Base-by-base conservation (phyloP, 2,329 filamentous ascomycete genomes). In the Pseudogymnoascus sp. region DNA sequence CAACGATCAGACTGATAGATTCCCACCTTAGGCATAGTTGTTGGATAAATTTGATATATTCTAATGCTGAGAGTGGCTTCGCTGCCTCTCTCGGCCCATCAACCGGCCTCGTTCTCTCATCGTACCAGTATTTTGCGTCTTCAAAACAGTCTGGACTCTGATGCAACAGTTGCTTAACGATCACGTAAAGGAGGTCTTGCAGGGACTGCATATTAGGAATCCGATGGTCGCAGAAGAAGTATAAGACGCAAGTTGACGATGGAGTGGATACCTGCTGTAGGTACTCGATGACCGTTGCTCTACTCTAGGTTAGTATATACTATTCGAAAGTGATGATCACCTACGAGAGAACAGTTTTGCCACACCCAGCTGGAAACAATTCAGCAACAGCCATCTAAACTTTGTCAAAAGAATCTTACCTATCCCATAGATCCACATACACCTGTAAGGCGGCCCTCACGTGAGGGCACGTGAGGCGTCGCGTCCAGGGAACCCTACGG, bases 161-260 rank as follows among this genome's bases (percentile, higher is more conserved):
- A 33, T 63, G 35, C n/a, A 62, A 31, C 31, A 64, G 40, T 19
- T 64, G 63, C 40, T 62, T 61, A n/a, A 62, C 46, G 13, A 64
- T 42, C 17, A 56, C 44, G 31, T 56, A 19, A n/a, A 64, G 38
- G 17, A 64, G 37, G 33, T 63, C 35, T 44, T 50, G 60, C 4
- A 63, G 33, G n/a, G 42, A 59, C 33, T 62, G 63, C 37, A 40
- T 59, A 29, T 17, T 40, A 9, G 60, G 50, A 26, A 29, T 59
- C 10, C 63, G 42, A 42, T 62, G 61, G 42, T 64, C 63, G 37
- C 63, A 64, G 40, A 62, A 64, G 46, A 64, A 64, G 38, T 64
- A 64, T 50, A 62, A 15, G n/a, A 64, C 26, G 19, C 46, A 23
- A 11, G 15, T n/a, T 2, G 42, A 10, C 7, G 13, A 4, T n/a